Evolutionary conservation across 2,329 filamentous ascomycete genomes (phyloP), one percentile per base, ranked within the genome.

Genomic region (Teratosphaeria epicoccoides): DNA sequence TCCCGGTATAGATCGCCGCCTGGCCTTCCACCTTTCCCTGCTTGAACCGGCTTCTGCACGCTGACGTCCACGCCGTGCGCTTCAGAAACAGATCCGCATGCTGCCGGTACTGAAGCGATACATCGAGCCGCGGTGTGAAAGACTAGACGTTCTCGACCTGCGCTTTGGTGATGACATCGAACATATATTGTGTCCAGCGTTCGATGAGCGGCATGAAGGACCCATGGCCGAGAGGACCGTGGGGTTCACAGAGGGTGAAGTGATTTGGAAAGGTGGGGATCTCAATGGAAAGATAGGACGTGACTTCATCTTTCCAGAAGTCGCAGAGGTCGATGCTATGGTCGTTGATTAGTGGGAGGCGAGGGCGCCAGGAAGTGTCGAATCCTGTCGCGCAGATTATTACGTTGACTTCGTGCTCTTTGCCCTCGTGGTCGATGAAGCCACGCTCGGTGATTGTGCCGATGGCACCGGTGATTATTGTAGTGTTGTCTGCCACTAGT

Each of bases 211-310:
- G 70, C 60, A 71, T 66, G 61, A 73, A 69, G 23, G 55, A 62
- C 37, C 68, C 70, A 51, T 72, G 70, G 24, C 66, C 69, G 6
- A 71, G 57, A 2, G 70, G 70, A 0, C 68, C 68, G 55, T 69
- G 70, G 2, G 71, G 70, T 1, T 71, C 72, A 52, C 68, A 70
- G 58, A 70, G 71, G 20, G 62, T 66, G 51, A 73, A 73, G 52
- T 72, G 67, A 58, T 75, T 75, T 4, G 72, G 72, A 55, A 71
- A 73, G 0, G 56, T 60, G 2, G 70, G 70, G n/a, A 73, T 65
- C 14, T 57, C 68, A 28, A 73, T 63, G 55, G 58, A 62, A 44
- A 74, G 68, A 58, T 73, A 74, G 2, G 65, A 69, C 23, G 63
- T 69, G 1, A 71, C 66, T 40, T 68, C 66, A 0, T 60, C 52